Conservation (phyloP, 2,329 filamentous ascomycete genomes). For the Penicillium hesseltinei region DNA sequence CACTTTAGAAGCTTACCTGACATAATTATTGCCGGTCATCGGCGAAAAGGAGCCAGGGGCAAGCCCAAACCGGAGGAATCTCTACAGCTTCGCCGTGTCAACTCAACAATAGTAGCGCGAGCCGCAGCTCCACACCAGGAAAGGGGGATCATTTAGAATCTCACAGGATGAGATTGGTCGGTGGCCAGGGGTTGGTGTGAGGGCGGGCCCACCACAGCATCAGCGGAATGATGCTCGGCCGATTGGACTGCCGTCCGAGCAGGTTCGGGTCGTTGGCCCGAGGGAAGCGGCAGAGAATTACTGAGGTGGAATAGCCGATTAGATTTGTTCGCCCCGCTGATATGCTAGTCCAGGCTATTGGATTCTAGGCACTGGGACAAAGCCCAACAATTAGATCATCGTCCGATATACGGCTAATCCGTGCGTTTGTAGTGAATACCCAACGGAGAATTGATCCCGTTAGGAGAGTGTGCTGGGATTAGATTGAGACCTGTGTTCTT, state of each 20-base stretch:
- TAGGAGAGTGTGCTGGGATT: background rate
- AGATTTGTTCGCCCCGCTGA: constrained; percentile 8
- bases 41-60: constrained; percentile 11
- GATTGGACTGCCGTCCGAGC: constrained; percentile 8
- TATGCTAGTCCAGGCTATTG: background rate
- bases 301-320: constrained; percentile 21
- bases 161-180: constrained; percentile 8
- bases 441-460: background rate
- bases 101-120: constrained; percentile 9
- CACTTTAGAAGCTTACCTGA: background rate
- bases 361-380: background rate
- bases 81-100: background rate
- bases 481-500: background rate
- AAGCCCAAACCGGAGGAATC: constrained; percentile 17
- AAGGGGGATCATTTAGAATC: background rate
- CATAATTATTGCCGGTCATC: constrained; percentile 21
- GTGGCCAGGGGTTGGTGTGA: background rate
- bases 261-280: constrained; percentile 14
- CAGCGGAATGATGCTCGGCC: background rate
- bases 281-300: constrained; percentile 20
- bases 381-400: background rate
- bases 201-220: background rate
- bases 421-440: background rate
- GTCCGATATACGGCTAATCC: constrained; percentile 1
- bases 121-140: constrained; percentile 4